These are phyloP conservation scores for Plectosphaerella cucumerina DNA, from an alignment of 2,329 filamentous ascomycete species.

Conservation along the genomic window DNA sequence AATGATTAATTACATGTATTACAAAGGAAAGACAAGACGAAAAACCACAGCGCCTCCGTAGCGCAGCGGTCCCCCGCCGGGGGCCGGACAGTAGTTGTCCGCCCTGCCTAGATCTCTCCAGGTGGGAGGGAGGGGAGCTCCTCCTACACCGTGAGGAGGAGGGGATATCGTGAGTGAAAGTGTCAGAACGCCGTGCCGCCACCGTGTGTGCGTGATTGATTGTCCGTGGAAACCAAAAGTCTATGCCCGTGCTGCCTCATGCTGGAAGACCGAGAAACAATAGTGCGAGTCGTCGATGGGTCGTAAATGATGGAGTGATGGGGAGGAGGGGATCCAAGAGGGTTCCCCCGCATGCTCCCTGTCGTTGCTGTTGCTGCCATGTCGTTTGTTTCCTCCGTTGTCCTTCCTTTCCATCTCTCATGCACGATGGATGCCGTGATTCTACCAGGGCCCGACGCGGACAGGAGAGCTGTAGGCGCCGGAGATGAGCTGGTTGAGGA, in stretches of 20 bases:
- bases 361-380: neutral
- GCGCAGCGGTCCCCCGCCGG: no score
- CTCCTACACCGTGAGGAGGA: neutral
- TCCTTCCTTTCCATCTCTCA: neutral
- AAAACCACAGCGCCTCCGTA: no score
- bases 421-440: neutral
- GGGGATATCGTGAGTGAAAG: conserved; percentile 12
- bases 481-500: conserved; percentile 58
- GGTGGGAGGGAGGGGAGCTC: neutral
- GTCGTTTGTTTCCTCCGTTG: neutral
- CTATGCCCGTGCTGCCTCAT: conserved; percentile 15
- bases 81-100: no score
- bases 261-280: conserved; percentile 6
- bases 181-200: conserved; percentile 1
- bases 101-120: no score
- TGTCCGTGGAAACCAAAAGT: conserved; percentile 12
- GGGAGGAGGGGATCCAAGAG: neutral
- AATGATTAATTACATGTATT: neutral
- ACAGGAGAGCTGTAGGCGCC: conserved; percentile 58
- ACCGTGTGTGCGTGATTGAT: conserved; percentile 6
- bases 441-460: conserved; percentile 58
- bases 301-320: conserved; percentile 11
- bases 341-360: no score
- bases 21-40: neutral
- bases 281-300: conserved; percentile 9